phyloP scores from a whole-genome alignment of 176 grass and related monocot species.

The Oropetium thomaeum region DNA sequence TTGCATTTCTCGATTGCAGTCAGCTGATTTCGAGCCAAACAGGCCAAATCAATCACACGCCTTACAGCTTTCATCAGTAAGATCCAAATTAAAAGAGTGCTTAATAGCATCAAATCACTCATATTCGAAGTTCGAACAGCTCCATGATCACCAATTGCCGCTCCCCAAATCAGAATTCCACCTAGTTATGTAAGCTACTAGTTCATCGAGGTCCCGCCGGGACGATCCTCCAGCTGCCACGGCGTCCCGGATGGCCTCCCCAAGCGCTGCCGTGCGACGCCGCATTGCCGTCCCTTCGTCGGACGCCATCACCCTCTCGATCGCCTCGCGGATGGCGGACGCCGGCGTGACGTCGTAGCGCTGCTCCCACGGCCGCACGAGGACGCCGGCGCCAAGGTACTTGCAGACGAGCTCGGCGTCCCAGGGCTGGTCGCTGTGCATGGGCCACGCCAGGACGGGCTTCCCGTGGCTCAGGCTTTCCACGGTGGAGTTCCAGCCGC shows the following conservation, averaged over 20 bases:
- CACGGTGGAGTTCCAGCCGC: conserved; percentile 78
- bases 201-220: conserved; percentile 39
- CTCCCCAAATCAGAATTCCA: conserved; percentile 25
- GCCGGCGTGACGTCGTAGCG: conserved; percentile 31
- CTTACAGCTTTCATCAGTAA: neutral
- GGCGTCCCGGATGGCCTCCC: conserved; percentile 27
- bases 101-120: neutral
- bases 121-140: neutral
- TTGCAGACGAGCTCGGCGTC: conserved; percentile 52
- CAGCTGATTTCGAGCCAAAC: neutral
- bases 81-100: neutral
- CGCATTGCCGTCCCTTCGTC: conserved; percentile 39
- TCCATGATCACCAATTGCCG: neutral
- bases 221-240: conserved; percentile 45
- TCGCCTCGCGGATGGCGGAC: conserved; percentile 24
- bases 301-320: conserved; percentile 33
- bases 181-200: conserved; percentile 55
- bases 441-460: conserved; percentile 57
- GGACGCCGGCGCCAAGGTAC: conserved; percentile 43
- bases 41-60: neutral
- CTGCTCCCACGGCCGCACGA: conserved; percentile 50
- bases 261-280: conserved; percentile 18
- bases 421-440: conserved; percentile 63
- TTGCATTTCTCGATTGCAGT: neutral
- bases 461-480: conserved; percentile 68